Evolutionary conservation across 805 yeast genomes (phyloP).

Genomic region (Saccharomycopsis microspora): DNA sequence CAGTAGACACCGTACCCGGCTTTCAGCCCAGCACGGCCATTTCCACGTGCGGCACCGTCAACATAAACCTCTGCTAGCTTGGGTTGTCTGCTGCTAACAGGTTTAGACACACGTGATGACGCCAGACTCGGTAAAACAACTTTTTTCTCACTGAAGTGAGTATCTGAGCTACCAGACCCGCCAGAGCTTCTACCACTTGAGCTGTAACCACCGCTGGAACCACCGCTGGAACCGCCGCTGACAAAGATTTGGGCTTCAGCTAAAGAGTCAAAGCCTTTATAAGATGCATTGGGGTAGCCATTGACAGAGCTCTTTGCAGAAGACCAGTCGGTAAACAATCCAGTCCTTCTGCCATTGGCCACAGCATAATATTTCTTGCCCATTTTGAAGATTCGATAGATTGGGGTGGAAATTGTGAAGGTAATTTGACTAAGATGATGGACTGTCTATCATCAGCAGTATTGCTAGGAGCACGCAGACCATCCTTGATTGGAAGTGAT

Average conservation of each 20-base stretch:
- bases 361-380: slow-evolving; percentile 10
- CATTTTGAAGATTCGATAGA: neutral
- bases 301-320: slow-evolving; percentile 39
- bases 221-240: slow-evolving; percentile 4
- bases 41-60: slow-evolving; percentile 68
- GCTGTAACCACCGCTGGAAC: neutral
- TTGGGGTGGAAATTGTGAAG: neutral
- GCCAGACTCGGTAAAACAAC: neutral
- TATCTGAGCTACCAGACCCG: neutral
- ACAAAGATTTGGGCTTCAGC: slow-evolving; percentile 40
- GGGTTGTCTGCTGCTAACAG: no score
- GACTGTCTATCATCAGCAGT: no score
- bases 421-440: no score
- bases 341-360: slow-evolving; percentile 36
- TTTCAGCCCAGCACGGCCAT: slow-evolving; percentile 33
- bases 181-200: neutral
- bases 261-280: slow-evolving; percentile 39
- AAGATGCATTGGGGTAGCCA: slow-evolving; percentile 47
- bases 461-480: no score
- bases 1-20: slow-evolving; percentile 75
- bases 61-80: slow-evolving; percentile 34
- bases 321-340: slow-evolving; percentile 52
- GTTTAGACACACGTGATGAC: no score
- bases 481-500: no score
- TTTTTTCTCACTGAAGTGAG: neutral